A percentile compares a stretch with the other conserved stretches of the same genome.
phyloP scores from a whole-genome alignment of 441 rosid genomes.

The Croton setiger region DNA sequence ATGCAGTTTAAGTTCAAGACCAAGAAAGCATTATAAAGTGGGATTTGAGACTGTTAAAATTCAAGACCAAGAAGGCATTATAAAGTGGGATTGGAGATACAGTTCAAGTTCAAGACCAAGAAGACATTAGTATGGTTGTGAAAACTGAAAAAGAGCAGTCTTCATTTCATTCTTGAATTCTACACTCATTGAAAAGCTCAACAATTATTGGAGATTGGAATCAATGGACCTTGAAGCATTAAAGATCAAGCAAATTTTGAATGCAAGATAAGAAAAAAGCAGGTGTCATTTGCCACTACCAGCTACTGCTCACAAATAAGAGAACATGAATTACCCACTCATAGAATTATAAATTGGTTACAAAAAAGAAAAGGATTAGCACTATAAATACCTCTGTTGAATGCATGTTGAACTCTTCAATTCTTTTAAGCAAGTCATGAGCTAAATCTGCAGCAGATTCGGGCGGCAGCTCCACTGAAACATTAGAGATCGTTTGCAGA shows the following conservation, averaged over 20 bases:
- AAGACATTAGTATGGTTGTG: neutral
- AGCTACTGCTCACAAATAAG: neutral
- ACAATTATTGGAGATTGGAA: neutral
- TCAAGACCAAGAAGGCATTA: no score
- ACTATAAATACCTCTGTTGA: slow-evolving; percentile 70
- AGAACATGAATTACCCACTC: neutral
- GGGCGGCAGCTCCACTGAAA: slow-evolving; percentile 78
- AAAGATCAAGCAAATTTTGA: neutral
- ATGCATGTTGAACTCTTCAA: slow-evolving; percentile 86
- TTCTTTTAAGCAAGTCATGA: slow-evolving; percentile 72
- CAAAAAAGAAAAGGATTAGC: neutral
- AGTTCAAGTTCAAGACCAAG: no score
- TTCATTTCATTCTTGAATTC: slow-evolving; percentile 4
- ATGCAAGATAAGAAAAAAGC: slow-evolving; percentile 1
- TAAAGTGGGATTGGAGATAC: no score
- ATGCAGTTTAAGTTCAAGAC: neutral
- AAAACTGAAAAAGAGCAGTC: neutral
- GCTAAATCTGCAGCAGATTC: slow-evolving; percentile 91
- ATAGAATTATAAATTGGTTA: no score
- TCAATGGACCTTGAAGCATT: neutral
- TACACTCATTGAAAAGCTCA: neutral
- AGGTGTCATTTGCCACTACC: neutral
- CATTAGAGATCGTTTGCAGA: slow-evolving; percentile 90
- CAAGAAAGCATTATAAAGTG: no score
- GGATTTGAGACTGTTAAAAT: no score